These are phyloP conservation scores for Talaromyces ruber DNA, from an alignment of 495 filamentous ascomycete species.

Conservation along the genomic window DNA sequence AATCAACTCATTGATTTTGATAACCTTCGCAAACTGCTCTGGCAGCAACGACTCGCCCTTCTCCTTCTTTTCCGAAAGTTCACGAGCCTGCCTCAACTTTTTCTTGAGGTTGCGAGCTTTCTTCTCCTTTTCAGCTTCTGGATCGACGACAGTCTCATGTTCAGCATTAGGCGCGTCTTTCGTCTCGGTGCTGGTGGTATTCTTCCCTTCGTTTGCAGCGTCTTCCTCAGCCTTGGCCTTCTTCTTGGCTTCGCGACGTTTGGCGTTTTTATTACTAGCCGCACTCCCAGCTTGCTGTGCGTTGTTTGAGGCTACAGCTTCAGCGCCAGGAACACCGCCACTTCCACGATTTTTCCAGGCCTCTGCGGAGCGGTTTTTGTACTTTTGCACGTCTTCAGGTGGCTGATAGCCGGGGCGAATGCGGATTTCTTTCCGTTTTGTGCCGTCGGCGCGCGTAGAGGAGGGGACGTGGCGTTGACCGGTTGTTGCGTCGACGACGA, in stretches of 20 bases:
- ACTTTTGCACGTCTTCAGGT: slow-evolving; percentile 92
- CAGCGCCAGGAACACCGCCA: slow-evolving; percentile 74
- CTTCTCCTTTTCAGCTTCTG: slow-evolving; percentile 79
- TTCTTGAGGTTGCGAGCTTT: slow-evolving; percentile 90
- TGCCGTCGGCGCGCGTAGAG: slow-evolving; percentile 78
- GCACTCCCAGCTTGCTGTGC: slow-evolving; percentile 27
- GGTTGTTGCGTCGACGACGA: slow-evolving; percentile 57
- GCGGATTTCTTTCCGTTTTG: slow-evolving; percentile 81
- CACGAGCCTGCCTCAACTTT: slow-evolving; percentile 87
- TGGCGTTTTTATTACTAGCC: slow-evolving; percentile 84
- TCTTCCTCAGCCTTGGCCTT: slow-evolving; percentile 61
- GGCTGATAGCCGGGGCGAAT: slow-evolving; percentile 90
- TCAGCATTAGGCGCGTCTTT: slow-evolving; percentile 7
- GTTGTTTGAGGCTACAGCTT: slow-evolving; percentile 42
- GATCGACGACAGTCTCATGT: slow-evolving; percentile 37
- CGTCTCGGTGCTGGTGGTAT: slow-evolving; percentile 17
- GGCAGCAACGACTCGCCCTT: slow-evolving; percentile 73
- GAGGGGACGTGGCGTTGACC: slow-evolving; percentile 86
- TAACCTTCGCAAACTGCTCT: slow-evolving; percentile 95
- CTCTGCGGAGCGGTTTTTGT: slow-evolving; percentile 86
- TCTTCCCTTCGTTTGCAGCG: slow-evolving; percentile 21
- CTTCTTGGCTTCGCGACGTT: slow-evolving; percentile 80
- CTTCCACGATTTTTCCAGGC: slow-evolving; percentile 74
- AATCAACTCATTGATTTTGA: slow-evolving; percentile 90
- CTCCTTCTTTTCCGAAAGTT: slow-evolving; percentile 86